Evolutionary conservation across 108 stramenopile genomes (phyloP), one percentile per base, ranked within the genome.

Genomic region (Conticribra guillardii): DNA sequence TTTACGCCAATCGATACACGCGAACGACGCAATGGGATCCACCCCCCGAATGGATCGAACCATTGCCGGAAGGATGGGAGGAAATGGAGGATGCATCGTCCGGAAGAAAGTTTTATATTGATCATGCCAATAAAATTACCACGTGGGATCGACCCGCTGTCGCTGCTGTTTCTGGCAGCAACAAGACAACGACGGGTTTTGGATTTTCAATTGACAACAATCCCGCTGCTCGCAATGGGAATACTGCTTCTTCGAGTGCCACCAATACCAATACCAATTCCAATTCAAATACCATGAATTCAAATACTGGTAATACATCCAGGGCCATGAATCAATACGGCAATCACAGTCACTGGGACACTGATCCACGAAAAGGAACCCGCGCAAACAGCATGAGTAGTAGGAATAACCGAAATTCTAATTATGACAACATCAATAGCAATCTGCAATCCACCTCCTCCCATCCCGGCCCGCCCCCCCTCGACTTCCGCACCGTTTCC

Each of bases 1-100:
- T 88, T 53, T 93, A 87, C 65, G 92, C 92, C 28, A 90, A 93
- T 67, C 78, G 73, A 37, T 63, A 77, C 29, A 93, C 89, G 0
- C 80, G 92, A 27, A 87, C 84, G 54, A 93, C 92, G 17, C 89
- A 90, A 56, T 93, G 92, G 92, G 88, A 89, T 46, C 73, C 86
- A 9, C 89, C 89, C 3, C 65, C 77, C 11, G 82, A 78, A 7
- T 90, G 92, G 89, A 58, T 77, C 31, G 76, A 79, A 17, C 18
- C 18, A 3, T 21, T 96, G 5, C 93, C 95, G 19, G 59, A 83
- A 14, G 90, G 90, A 45, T 96, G 96, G 96, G 93, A 96, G 71
- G 82, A 85, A 46, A 85, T 88, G 77, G 66, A 64, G 37, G 92
- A 94, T 75, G 84, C 87, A 4, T 74, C 81, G 4, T 81, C 93